phyloP scores from a whole-genome alignment of 176 grass and related monocot genomes.

The Juncus effusus region DNA sequence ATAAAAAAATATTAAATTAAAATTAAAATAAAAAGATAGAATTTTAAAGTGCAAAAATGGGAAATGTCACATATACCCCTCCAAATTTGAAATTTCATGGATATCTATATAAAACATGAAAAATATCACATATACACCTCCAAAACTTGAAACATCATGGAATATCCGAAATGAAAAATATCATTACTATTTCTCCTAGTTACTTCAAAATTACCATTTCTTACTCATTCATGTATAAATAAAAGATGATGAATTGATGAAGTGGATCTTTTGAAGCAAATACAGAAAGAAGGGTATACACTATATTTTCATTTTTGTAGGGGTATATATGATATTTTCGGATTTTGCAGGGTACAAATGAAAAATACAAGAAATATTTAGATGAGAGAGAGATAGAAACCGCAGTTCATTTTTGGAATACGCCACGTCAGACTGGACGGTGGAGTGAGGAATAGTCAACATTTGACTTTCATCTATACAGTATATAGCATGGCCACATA shows the following conservation, averaged over 20 bases:
- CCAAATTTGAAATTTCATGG: too few species aligned
- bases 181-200: constrained; percentile 1
- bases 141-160: too few species aligned
- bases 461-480: constrained; percentile 88
- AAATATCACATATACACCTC: neutral
- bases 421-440: constrained; percentile 79
- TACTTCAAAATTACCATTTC: constrained; percentile 1
- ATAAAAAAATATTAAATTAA: constrained; percentile 15
- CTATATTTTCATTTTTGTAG: too few species aligned
- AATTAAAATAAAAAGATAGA: neutral
- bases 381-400: constrained; percentile 30
- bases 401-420: constrained; percentile 83
- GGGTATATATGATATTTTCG: too few species aligned
- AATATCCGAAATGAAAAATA: too few species aligned
- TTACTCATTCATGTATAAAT: neutral
- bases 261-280: too few species aligned
- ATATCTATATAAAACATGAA: neutral
- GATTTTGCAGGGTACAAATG: neutral
- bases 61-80: constrained; percentile 1
- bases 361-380: constrained; percentile 16
- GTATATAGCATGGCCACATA: constrained; percentile 89
- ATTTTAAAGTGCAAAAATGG: constrained; percentile 2
- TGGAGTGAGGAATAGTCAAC: constrained; percentile 73
- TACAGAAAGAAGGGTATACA: too few species aligned
- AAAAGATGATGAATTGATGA: too few species aligned